Evolutionary conservation across 83 land plant species (phyloP).

Genomic region (Picea abies): DNA sequence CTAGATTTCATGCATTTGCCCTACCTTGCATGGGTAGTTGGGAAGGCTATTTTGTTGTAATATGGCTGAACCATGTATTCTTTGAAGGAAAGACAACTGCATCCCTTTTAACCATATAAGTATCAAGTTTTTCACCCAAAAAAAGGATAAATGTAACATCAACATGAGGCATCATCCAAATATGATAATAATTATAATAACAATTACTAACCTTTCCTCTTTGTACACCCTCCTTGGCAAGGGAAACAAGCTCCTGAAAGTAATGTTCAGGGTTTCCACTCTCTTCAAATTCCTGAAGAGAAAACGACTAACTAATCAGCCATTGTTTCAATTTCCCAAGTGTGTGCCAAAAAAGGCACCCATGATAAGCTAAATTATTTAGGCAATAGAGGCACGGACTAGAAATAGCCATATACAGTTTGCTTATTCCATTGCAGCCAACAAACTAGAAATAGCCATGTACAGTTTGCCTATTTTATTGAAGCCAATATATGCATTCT

Average conservation of each 20-base stretch:
- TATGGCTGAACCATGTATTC: too few relatives aligned
- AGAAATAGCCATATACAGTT: not conserved
- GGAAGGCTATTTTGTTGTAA: too few relatives aligned
- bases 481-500: not conserved
- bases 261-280: slow-evolving; percentile 86
- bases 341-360: not conserved
- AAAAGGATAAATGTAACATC: too few relatives aligned
- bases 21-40: too few relatives aligned
- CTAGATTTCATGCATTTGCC: not conserved
- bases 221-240: slow-evolving; percentile 80
- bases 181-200: too few relatives aligned
- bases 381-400: not conserved
- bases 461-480: not conserved
- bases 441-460: not conserved
- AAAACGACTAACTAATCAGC: not conserved
- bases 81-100: too few relatives aligned
- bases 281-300: slow-evolving; percentile 87
- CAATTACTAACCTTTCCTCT: slow-evolving; percentile 77
- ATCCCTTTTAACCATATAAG: too few relatives aligned
- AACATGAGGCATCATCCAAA: too few relatives aligned
- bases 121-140: too few relatives aligned
- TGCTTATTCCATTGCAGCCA: not conserved
- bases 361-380: not conserved
- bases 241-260: slow-evolving; percentile 69
- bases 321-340: not conserved